Base-by-base conservation (phyloP, 1,284 basidiomycete species). In the Wolfiporia cocos region DNA sequence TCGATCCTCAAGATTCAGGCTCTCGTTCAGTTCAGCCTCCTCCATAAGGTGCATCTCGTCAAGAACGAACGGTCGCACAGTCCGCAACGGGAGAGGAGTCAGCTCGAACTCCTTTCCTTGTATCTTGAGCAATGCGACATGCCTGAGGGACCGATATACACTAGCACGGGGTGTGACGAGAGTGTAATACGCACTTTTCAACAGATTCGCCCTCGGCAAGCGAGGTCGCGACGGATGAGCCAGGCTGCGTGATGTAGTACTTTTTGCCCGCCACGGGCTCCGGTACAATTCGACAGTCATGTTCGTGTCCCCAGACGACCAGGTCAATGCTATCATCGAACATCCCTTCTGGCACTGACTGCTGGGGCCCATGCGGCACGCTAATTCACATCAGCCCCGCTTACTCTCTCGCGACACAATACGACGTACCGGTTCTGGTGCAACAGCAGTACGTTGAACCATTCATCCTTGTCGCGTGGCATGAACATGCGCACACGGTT, bases 241-340 rank as follows among this genome's bases (percentile, higher is more conserved):
- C 96, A 1, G 96, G 96, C 61, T 99, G 96, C 0, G 84, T 80
- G 57, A 99, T 93, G 54, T 78, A 82, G 66, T 99, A 99, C 4
- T 76, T 73, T 63, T 96, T 95, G 6, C 90, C 93, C 4, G 89
- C 83, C 4, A 99, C 93, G 2, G 81, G 73, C 57, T 97, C 91
- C 0, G 95, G 95, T 2, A 79, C 70, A 46, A 98, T 92, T 20
- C 92, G 79, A 59, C 94, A 97, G 62, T 99, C 95, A 60, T 99
- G 96, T 62, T 99, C 96, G 60, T 99, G 96, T 1, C 96, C 95
- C 95, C 95, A 99, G 1, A 99, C 73, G 6, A 99, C 90, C 4
- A 99, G 74, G 57, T 96, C 82, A 44, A 98, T 76, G 53, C 85
- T 90, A 58, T 99, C 92, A 58, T 98, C 95, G 55, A 99, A 99